A percentile compares a stretch with the other conserved stretches of the same genome.
Conservation (phyloP, 805 yeast species). For the Jamesozyma jinghongensis region DNA sequence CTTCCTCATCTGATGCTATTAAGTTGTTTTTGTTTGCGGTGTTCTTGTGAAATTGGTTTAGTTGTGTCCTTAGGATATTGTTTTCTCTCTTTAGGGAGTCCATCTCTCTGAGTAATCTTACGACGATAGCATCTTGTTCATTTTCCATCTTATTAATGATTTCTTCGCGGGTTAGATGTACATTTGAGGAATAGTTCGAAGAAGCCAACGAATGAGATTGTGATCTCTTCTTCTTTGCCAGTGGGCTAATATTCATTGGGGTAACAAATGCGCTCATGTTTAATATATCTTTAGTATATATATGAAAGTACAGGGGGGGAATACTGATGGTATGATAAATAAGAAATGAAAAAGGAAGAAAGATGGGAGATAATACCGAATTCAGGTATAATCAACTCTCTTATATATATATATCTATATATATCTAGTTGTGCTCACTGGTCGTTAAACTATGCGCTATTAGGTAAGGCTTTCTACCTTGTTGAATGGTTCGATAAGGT, state of each 20-base stretch:
- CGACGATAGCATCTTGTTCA: constrained; percentile 56
- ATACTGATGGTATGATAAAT: too few relatives aligned
- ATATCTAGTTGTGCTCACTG: too few relatives aligned
- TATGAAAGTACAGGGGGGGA: background rate
- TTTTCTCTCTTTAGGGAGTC: constrained; percentile 41
- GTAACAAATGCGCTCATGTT: background rate
- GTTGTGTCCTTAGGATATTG: constrained; percentile 26
- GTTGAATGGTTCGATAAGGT: too few relatives aligned
- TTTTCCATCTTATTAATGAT: constrained; percentile 52
- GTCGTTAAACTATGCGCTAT: too few relatives aligned
- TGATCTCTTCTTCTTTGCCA: background rate
- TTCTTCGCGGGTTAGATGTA: constrained; percentile 34
- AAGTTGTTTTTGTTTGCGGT: background rate
- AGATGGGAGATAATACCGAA: too few relatives aligned
- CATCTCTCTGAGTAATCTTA: constrained; percentile 46
- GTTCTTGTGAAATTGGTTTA: constrained; percentile 6
- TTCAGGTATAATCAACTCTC: too few relatives aligned
- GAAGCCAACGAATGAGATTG: background rate
- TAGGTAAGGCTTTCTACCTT: too few relatives aligned
- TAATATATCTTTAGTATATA: background rate
- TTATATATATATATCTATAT: too few relatives aligned
- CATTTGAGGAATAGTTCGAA: constrained; percentile 18
- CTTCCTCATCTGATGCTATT: constrained; percentile 5
- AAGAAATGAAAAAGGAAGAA: too few relatives aligned
- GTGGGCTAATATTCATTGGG: background rate